Base-by-base conservation (phyloP, 140 eudicot species). In the Anethum foeniculum region DNA sequence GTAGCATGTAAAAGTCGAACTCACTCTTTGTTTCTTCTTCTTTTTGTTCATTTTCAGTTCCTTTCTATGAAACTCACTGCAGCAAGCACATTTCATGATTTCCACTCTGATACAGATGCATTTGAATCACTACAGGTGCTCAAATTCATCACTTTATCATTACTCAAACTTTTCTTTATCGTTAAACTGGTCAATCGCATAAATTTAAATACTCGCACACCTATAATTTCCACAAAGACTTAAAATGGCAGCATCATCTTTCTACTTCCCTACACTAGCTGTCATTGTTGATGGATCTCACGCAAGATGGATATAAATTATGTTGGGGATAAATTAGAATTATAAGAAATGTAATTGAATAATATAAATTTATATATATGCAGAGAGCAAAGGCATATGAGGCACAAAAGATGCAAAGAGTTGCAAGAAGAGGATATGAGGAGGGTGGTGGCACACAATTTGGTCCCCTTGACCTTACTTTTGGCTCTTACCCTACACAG, bases 11-110 rank as follows among this genome's bases (percentile, higher is more conserved):
- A 46, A 30, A 7, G 1, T 41, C 19, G 54, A 60, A 80, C 32
- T 71, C 19, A 48, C 60, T 77, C 25, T 80, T 10, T 80, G 77
- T 44, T 30, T 5, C 51, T 30, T 5, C 12, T 83, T 49, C 60
- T 7, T 23, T 83, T 51, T 65, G 25, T 62, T 27, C 48, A 76
- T 28, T 86, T 91, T 62, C 36, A 93, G 98, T 93, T 93, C 85
- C 97, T 93, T 47, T 93, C 98, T 0, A 86, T 89, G 94, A 93
- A 86, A 85, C 98, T 93, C 49, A 82, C 92, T 7, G 97, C 96
- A 71, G 98, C 97, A 62, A 93, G 93, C 85, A 79, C 82, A 56
- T 86, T 86, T 71, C 83, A 90, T 46, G 87, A 89, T 84, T 91
- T 94, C 84, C 87, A 91, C 80, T 83, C 88, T 13, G 93, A 94